A percentile compares a stretch with the other conserved stretches of the same genome.
These are phyloP conservation scores for Auricularia heimuer DNA, from an alignment of 768 basidiomycete genomes.

Conservation along the genomic window DNA sequence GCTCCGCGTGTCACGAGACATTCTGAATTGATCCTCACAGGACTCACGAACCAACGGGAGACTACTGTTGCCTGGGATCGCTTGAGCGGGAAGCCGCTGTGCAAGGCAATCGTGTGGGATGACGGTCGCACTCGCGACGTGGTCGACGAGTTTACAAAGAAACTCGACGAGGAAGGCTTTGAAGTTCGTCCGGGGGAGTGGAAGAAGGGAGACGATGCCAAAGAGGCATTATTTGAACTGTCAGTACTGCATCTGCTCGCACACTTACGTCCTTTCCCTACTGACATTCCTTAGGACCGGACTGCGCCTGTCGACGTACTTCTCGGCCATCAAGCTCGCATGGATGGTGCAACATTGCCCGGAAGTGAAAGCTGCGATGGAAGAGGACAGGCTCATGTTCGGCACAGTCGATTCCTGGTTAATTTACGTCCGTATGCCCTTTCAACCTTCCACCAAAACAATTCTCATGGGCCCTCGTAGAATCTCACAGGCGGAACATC, in stretches of 20 bases:
- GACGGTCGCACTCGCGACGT: slow-evolving; percentile 85
- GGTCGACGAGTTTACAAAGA: slow-evolving; percentile 70
- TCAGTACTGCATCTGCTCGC: slow-evolving; percentile 27
- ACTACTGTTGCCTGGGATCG: slow-evolving; percentile 92
- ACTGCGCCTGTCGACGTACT: slow-evolving; percentile 93
- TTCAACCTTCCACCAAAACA: not conserved
- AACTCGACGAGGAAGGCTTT: slow-evolving; percentile 64
- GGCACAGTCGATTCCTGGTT: slow-evolving; percentile 98
- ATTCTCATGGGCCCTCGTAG: slow-evolving; percentile 26
- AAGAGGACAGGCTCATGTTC: slow-evolving; percentile 71
- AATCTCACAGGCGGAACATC: slow-evolving; percentile 71
- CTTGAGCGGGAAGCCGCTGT: slow-evolving; percentile 78
- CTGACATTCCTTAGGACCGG: slow-evolving; percentile 55
- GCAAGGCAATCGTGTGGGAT: slow-evolving; percentile 90
- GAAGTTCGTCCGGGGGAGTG: slow-evolving; percentile 55
- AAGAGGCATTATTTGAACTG: slow-evolving; percentile 57
- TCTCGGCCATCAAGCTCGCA: slow-evolving; percentile 89
- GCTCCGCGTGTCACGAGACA: too few species aligned
- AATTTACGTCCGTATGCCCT: slow-evolving; percentile 50
- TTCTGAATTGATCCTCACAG: slow-evolving; percentile 23
- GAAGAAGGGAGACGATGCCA: slow-evolving; percentile 62
- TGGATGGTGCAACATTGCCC: slow-evolving; percentile 92
- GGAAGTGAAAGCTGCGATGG: slow-evolving; percentile 68
- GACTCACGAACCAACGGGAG: slow-evolving; percentile 96
- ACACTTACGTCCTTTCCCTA: slow-evolving; percentile 12